phyloP scores from a whole-genome alignment of 306 rosid species.

The Senna siamea region DNA sequence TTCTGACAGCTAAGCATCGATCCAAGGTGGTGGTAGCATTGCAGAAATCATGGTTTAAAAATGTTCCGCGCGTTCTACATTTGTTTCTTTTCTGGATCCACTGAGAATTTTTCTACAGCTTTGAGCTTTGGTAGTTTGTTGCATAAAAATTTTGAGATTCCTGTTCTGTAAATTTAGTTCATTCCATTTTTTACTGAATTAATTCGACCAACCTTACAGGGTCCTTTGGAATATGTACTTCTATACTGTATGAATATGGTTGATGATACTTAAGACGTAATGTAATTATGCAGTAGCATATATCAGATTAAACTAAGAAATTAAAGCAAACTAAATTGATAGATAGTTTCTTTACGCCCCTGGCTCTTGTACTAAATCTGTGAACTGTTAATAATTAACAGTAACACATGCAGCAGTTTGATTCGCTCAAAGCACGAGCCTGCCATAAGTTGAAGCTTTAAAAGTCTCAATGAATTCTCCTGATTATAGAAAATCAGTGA shows the following conservation, averaged over 20 bases:
- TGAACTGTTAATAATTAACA: too few species aligned
- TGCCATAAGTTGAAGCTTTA: too few species aligned
- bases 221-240: neutral
- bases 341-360: too few species aligned
- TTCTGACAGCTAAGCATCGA: neutral
- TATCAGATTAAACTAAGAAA: too few species aligned
- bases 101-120: neutral
- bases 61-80: too few species aligned
- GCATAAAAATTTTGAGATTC: neutral
- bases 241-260: neutral
- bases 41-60: constrained; percentile 24
- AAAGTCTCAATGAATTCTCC: too few species aligned
- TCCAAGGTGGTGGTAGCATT: neutral
- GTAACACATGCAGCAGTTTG: too few species aligned
- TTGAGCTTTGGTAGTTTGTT: neutral
- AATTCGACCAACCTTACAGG: neutral
- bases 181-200: neutral
- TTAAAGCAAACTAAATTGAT: too few species aligned
- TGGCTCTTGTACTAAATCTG: too few species aligned
- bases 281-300: neutral
- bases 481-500: too few species aligned
- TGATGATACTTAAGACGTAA: neutral
- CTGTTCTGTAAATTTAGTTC: neutral
- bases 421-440: too few species aligned
- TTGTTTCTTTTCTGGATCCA: neutral